Conservation (phyloP, 176 grass and related monocot genomes). For the Oryza officinalis region DNA sequence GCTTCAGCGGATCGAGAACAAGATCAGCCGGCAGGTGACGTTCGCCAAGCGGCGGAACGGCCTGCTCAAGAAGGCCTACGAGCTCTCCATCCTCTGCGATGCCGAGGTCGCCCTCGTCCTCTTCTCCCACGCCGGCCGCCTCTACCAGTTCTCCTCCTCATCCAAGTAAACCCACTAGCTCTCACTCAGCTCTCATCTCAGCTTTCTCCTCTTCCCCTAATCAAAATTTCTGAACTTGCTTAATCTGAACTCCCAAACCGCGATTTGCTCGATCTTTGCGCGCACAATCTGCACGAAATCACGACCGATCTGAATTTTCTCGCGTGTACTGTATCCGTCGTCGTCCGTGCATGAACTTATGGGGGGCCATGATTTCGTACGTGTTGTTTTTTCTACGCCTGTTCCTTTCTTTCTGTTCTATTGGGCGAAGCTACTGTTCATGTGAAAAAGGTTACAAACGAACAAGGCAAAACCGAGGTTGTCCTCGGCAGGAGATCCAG, state of each 20-base stretch:
- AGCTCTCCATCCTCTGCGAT: constrained; percentile 83
- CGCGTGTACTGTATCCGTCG: background rate
- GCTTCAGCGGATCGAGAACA: constrained; percentile 92
- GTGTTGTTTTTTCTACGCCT: background rate
- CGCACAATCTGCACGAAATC: background rate
- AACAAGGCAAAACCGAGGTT: background rate
- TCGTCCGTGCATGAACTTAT: constrained; percentile 45
- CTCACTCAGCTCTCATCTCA: background rate
- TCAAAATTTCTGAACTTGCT: background rate
- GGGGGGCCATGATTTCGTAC: constrained; percentile 1
- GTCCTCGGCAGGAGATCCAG: constrained; percentile 5
- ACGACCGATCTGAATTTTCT: constrained; percentile 21
- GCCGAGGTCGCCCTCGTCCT: constrained; percentile 76
- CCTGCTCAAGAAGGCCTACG: constrained; percentile 87
- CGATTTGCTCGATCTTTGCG: background rate
- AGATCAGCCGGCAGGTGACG: constrained; percentile 88
- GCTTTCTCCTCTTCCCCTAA: background rate
- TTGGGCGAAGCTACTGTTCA: constrained; percentile 7
- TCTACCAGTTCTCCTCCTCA: constrained; percentile 70
- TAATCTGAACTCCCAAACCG: background rate
- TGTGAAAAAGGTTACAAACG: constrained; percentile 10
- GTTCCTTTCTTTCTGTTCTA: constrained; percentile 30
- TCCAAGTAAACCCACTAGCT: constrained; percentile 36
- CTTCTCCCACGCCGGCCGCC: constrained; percentile 72
- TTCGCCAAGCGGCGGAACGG: constrained; percentile 83